phyloP scores from a whole-genome alignment of 306 rosid species.

The Cucurbita pepo region DNA sequence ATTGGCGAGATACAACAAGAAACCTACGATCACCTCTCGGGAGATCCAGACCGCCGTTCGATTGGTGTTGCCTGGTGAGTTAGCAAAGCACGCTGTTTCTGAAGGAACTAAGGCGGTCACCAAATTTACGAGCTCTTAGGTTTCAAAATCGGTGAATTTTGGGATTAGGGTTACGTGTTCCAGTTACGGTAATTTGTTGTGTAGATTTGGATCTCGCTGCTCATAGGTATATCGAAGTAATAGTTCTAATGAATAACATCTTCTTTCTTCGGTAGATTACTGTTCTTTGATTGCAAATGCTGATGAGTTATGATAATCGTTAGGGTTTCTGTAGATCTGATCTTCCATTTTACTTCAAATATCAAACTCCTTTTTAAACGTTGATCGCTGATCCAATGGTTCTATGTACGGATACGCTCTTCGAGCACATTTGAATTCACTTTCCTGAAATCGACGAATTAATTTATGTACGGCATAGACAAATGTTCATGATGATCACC shows the following conservation, averaged over 20 bases:
- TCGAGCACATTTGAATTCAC: neutral
- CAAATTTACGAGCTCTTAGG: conserved; percentile 54
- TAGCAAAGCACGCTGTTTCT: conserved; percentile 69
- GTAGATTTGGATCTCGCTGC: neutral
- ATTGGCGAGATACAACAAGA: conserved; percentile 56
- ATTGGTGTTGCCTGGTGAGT: conserved; percentile 56
- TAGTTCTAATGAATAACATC: neutral
- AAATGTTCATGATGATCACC: too few species aligned
- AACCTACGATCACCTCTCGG: conserved; percentile 55
- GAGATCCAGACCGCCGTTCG: conserved; percentile 73
- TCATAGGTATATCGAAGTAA: neutral
- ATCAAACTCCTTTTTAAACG: too few species aligned
- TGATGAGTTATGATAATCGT: neutral
- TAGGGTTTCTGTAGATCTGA: neutral
- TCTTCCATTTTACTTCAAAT: neutral
- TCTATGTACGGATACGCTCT: neutral
- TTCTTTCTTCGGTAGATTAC: neutral
- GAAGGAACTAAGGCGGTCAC: conserved; percentile 78
- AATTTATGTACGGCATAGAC: neutral
- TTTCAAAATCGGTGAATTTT: neutral
- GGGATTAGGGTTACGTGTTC: neutral
- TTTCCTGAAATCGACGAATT: neutral
- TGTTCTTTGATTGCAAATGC: neutral
- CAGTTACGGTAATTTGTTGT: neutral
- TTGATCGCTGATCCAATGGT: neutral